phyloP scores from a whole-genome alignment of 768 basidiomycete genomes.

The Chalciporus pseudorubinellus region DNA sequence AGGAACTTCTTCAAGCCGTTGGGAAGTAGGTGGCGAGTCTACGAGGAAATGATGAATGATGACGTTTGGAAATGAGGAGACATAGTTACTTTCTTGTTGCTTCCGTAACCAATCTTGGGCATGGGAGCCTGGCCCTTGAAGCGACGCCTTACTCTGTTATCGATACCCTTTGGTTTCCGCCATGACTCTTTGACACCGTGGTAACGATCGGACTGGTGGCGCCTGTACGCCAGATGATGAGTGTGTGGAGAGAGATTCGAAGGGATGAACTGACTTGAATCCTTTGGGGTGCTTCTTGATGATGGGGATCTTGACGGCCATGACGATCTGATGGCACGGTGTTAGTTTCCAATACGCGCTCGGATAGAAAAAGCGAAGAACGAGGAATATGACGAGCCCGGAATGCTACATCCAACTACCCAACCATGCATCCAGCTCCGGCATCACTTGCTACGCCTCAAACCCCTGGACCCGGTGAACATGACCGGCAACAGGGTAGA shows the following conservation, averaged over 20 bases:
- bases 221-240: slow-evolving; percentile 48
- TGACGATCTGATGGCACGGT: slow-evolving; percentile 31
- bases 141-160: slow-evolving; percentile 93
- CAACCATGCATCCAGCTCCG: slow-evolving; percentile 23
- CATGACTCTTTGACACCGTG: slow-evolving; percentile 96
- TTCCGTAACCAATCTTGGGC: slow-evolving; percentile 88
- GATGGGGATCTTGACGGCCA: slow-evolving; percentile 60
- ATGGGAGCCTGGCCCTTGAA: slow-evolving; percentile 96
- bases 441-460: not conserved
- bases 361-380: not conserved
- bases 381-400: not conserved
- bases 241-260: not conserved
- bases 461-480: not conserved
- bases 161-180: slow-evolving; percentile 99
- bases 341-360: slow-evolving; percentile 14
- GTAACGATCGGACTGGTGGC: slow-evolving; percentile 99
- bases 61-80: not conserved
- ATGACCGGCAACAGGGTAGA: not conserved
- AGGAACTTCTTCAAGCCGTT: slow-evolving; percentile 95
- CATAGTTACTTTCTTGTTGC: slow-evolving; percentile 71
- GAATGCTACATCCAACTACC: slow-evolving; percentile 21
- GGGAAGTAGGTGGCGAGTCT: slow-evolving; percentile 95
- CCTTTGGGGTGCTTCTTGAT: slow-evolving; percentile 96
- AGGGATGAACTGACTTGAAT: slow-evolving; percentile 79
- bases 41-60: slow-evolving; percentile 3